A percentile compares a stretch with the other conserved stretches of the same genome.
Conservation (phyloP, 1,139 yeast species). For the Fermentozyma sake region DNA sequence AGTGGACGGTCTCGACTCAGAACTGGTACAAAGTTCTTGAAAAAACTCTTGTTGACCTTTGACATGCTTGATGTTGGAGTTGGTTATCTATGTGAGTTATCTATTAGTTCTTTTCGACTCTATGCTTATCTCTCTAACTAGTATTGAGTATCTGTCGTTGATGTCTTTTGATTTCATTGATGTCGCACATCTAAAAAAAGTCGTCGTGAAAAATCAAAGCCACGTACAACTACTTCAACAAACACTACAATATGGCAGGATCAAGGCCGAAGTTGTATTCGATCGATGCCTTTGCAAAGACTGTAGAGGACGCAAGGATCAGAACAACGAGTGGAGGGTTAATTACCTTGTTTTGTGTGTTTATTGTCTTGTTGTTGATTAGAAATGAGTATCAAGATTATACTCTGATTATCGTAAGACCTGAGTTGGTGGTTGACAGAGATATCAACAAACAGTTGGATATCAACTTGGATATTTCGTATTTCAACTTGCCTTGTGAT, state of each 20-base stretch:
- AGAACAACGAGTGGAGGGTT: slow-evolving; percentile 88
- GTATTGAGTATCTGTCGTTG: neutral
- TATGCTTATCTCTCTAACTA: neutral
- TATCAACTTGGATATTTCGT: slow-evolving; percentile 74
- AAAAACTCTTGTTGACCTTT: slow-evolving; percentile 10
- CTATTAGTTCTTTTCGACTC: neutral
- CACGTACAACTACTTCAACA: slow-evolving; percentile 1
- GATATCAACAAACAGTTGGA: slow-evolving; percentile 74
- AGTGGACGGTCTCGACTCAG: slow-evolving; percentile 23
- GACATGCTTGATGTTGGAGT: slow-evolving; percentile 3
- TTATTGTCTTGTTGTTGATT: slow-evolving; percentile 59
- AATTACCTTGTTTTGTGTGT: slow-evolving; percentile 68
- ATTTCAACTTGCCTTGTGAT: slow-evolving; percentile 84
- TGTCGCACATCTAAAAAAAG: too few relatives aligned
- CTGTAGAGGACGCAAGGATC: slow-evolving; percentile 89
- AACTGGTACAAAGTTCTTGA: slow-evolving; percentile 19
- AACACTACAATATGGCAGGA: slow-evolving; percentile 18
- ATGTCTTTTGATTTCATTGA: too few relatives aligned
- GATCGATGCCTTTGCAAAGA: slow-evolving; percentile 88
- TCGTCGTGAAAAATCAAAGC: too few relatives aligned
- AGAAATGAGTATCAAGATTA: slow-evolving; percentile 75
- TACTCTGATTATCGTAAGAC: slow-evolving; percentile 60
- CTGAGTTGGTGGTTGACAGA: slow-evolving; percentile 85
- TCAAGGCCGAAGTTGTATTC: slow-evolving; percentile 53
- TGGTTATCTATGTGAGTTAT: too few relatives aligned